A percentile compares a stretch with the other conserved stretches of the same genome.
Conservation (phyloP, 306 rosid species). For the Prunus mongolica region DNA sequence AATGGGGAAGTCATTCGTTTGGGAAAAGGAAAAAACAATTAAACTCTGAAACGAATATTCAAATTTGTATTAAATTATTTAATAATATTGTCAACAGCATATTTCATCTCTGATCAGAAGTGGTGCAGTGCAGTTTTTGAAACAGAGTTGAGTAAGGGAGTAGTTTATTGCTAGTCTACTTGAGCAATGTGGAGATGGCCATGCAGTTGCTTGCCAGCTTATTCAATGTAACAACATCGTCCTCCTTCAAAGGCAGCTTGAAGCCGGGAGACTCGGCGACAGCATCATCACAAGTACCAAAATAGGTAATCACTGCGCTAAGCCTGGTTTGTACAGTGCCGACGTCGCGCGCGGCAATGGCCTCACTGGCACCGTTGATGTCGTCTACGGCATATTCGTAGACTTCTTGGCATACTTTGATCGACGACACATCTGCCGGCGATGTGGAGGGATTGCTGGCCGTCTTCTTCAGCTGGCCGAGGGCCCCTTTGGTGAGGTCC, state of each 20-base stretch:
- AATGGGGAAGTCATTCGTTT: no score
- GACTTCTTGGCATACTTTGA: conserved; percentile 3
- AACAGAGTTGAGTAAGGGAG: no score
- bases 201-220: conserved; percentile 18
- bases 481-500: background rate
- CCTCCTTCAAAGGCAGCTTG: conserved; percentile 8
- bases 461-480: background rate
- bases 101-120: no score
- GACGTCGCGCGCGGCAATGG: conserved; percentile 1
- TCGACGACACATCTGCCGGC: background rate
- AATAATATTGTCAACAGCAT: no score
- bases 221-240: background rate
- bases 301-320: conserved; percentile 14
- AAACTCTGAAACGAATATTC: no score
- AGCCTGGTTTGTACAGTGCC: conserved; percentile 3
- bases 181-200: conserved; percentile 12
- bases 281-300: conserved; percentile 21
- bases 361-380: conserved; percentile 1
- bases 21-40: no score
- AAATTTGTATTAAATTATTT: no score
- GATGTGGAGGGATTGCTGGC: background rate
- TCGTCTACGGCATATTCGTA: background rate
- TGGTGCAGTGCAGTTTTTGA: no score
- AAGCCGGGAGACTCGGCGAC: conserved; percentile 5
- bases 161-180: background rate